Evolutionary conservation across 179 eudicot genomes (phyloP).

Genomic region (Gypsophila paniculata): DNA sequence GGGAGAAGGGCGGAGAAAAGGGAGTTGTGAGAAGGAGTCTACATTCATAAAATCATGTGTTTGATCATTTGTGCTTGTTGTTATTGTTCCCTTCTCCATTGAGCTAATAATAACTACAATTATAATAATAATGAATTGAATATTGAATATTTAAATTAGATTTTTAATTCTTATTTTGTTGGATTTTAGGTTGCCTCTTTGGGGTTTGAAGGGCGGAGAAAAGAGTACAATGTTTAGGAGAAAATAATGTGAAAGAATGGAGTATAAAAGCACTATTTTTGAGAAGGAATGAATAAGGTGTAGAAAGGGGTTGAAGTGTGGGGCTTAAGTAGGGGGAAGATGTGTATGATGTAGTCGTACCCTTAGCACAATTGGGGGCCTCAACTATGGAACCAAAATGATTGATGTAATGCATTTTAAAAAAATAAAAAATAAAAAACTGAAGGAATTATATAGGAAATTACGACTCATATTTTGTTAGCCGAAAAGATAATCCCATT

Average conservation of each 20-base stretch:
- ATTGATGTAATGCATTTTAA: background rate
- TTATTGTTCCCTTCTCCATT: slow-evolving; percentile 55
- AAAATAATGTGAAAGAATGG: background rate
- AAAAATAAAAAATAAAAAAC: too few relatives aligned
- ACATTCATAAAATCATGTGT: slow-evolving; percentile 93
- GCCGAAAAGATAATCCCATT: background rate
- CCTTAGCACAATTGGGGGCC: background rate
- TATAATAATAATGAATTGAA: background rate
- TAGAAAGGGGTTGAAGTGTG: background rate
- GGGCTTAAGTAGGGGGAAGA: background rate
- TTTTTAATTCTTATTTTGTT: too few relatives aligned
- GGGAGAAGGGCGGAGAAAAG: slow-evolving; percentile 72
- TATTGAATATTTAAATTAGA: background rate
- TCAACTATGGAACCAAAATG: background rate
- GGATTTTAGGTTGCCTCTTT: too few relatives aligned
- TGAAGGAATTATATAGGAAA: background rate
- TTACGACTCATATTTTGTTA: background rate
- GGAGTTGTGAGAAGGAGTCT: slow-evolving; percentile 90
- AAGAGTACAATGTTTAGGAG: background rate
- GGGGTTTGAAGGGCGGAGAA: background rate
- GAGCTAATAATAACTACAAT: too few relatives aligned
- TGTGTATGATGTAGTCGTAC: background rate
- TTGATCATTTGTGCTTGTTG: slow-evolving; percentile 30
- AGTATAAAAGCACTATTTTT: background rate
- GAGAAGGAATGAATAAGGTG: background rate